phyloP scores from a whole-genome alignment of 2,329 filamentous ascomycete genomes.

The Xylariaceae sp. region DNA sequence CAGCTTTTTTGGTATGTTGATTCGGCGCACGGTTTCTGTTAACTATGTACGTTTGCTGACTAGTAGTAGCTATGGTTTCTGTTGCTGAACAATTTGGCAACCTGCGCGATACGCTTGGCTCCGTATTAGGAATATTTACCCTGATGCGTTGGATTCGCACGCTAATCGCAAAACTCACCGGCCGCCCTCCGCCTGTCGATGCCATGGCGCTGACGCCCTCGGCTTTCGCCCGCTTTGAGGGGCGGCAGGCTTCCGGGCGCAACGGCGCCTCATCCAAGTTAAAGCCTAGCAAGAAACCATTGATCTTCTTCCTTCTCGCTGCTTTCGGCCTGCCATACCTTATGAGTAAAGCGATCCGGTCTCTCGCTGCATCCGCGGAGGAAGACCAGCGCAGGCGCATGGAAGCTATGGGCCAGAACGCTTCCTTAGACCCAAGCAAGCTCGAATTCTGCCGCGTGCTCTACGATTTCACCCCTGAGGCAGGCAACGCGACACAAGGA shows the following conservation, averaged over 20 bases:
- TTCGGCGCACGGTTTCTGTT: neutral
- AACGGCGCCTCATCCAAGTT: slow-evolving; percentile 61
- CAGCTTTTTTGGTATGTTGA: slow-evolving; percentile 83
- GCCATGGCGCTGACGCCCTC: slow-evolving; percentile 82
- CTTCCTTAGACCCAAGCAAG: slow-evolving; percentile 76
- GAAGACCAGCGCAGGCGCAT: slow-evolving; percentile 67
- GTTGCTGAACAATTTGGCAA: slow-evolving; percentile 97
- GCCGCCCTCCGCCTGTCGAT: slow-evolving; percentile 82
- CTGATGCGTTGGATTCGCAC: slow-evolving; percentile 92
- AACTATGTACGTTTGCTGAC: slow-evolving; percentile 8
- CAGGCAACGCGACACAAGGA: slow-evolving; percentile 56
- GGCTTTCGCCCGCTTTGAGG: slow-evolving; percentile 86
- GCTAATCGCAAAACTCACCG: slow-evolving; percentile 85
- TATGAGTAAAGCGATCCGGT: slow-evolving; percentile 91
- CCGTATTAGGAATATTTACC: slow-evolving; percentile 91
- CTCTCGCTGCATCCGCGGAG: slow-evolving; percentile 78
- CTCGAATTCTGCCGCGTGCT: slow-evolving; percentile 94
- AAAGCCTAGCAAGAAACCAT: slow-evolving; percentile 86
- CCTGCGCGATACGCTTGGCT: slow-evolving; percentile 86
- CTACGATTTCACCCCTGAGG: slow-evolving; percentile 88
- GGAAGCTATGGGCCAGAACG: slow-evolving; percentile 48
- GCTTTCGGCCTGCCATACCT: slow-evolving; percentile 94
- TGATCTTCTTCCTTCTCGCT: slow-evolving; percentile 90
- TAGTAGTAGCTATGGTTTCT: slow-evolving; percentile 78
- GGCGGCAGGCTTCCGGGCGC: slow-evolving; percentile 50